Conservation (phyloP, 768 basidiomycete genomes). For the Agaricus subrufescens region DNA sequence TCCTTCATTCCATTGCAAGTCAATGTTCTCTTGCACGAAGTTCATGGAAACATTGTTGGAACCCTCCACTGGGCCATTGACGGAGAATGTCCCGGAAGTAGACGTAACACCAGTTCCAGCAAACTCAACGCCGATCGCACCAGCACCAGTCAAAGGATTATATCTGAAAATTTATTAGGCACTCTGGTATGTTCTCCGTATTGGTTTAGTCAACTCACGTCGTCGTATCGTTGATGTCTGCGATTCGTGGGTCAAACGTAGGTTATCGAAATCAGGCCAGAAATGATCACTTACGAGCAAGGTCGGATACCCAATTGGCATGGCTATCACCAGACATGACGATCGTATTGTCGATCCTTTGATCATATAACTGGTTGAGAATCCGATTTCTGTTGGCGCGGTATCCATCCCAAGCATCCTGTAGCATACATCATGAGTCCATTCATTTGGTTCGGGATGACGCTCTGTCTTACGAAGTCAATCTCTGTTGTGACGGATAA, state of each 20-base stretch:
- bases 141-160: slow-evolving; percentile 40
- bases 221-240: slow-evolving; percentile 46
- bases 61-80: slow-evolving; percentile 27
- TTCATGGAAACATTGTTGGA: slow-evolving; percentile 32
- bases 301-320: slow-evolving; percentile 58
- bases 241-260: background rate
- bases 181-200: background rate
- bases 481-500: background rate
- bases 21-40: slow-evolving; percentile 37
- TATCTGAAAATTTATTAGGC: slow-evolving; percentile 27
- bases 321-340: slow-evolving; percentile 62
- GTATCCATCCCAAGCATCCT: slow-evolving; percentile 62
- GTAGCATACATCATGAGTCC: background rate
- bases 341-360: slow-evolving; percentile 49
- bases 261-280: background rate
- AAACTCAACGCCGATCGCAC: slow-evolving; percentile 56
- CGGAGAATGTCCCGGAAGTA: slow-evolving; percentile 36
- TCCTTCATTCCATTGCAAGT: slow-evolving; percentile 59
- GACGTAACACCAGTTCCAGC: slow-evolving; percentile 59
- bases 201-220: slow-evolving; percentile 24
- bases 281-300: slow-evolving; percentile 28
- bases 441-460: background rate
- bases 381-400: slow-evolving; percentile 49
- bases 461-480: background rate
- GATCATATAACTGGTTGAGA: slow-evolving; percentile 37